phyloP scores from a whole-genome alignment of 345 rosid species.

The Corymbia maculata region DNA sequence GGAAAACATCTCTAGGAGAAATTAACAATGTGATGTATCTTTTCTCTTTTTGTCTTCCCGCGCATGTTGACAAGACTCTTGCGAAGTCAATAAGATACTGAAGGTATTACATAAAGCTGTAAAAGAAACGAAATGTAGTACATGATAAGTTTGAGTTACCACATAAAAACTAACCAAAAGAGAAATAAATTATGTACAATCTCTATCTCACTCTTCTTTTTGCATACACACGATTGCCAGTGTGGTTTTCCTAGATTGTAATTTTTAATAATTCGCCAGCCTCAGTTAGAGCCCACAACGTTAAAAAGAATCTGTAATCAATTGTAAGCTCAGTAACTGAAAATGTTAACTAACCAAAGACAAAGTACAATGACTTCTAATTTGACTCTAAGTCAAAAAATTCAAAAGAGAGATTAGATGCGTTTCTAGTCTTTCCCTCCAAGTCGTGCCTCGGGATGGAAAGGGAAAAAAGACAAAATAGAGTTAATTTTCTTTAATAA shows the following conservation, averaged over 20 bases:
- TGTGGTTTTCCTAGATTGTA: background rate
- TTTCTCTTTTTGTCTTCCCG: background rate
- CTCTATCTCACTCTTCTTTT: background rate
- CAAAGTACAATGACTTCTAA: background rate
- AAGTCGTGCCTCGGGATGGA: background rate
- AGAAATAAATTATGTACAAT: background rate
- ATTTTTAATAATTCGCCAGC: background rate
- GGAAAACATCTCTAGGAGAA: background rate
- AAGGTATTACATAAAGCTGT: background rate
- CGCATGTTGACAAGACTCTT: background rate
- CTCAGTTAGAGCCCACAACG: background rate
- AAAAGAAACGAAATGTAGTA: background rate
- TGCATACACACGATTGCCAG: background rate
- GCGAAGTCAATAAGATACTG: background rate
- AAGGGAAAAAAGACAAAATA: background rate
- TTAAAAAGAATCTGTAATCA: background rate
- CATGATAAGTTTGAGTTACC: background rate
- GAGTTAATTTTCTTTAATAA: background rate
- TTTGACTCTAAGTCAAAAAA: background rate
- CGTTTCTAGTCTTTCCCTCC: background rate
- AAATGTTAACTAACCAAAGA: background rate
- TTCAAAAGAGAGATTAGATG: background rate
- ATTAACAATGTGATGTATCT: background rate
- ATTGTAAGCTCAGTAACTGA: background rate
- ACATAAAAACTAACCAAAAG: background rate